Percentiles rank a stretch among this genome's conserved stretches.
Evolutionary conservation across 441 rosid species (phyloP).

Genomic region (Erodium texanum): DNA sequence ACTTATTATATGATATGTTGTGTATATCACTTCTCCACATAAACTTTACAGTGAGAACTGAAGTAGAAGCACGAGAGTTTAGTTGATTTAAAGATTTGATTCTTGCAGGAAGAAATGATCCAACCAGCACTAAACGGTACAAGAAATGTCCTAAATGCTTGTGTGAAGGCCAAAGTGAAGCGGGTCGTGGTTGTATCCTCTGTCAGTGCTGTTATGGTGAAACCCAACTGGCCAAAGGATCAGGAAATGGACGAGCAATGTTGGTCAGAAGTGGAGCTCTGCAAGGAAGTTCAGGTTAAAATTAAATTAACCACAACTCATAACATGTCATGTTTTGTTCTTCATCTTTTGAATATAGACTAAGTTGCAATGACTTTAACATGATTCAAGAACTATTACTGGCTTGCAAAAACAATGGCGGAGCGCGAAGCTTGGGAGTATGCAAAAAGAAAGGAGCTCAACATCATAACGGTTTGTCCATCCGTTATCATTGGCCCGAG

Average conservation of each 20-base stretch:
- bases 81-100: background rate
- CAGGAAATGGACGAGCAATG: slow-evolving; percentile 28
- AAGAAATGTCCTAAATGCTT: slow-evolving; percentile 33
- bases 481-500: slow-evolving; percentile 32
- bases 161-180: slow-evolving; percentile 31
- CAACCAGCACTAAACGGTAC: slow-evolving; percentile 35
- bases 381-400: slow-evolving; percentile 19
- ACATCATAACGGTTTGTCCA: slow-evolving; percentile 34
- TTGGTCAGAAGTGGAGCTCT: slow-evolving; percentile 32
- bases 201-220: slow-evolving; percentile 24
- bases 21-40: too few relatives aligned
- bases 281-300: slow-evolving; percentile 25
- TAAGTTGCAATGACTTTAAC: background rate
- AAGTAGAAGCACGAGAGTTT: background rate
- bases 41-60: background rate
- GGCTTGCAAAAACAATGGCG: slow-evolving; percentile 33
- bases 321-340: background rate
- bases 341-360: background rate
- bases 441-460: slow-evolving; percentile 25
- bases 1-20: too few relatives aligned
- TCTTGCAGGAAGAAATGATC: slow-evolving; percentile 28
- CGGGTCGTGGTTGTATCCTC: slow-evolving; percentile 39
- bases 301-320: background rate
- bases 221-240: slow-evolving; percentile 34
- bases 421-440: slow-evolving; percentile 35